phyloP scores from a whole-genome alignment of 805 yeast genomes.

The Saturnispora sanitii region DNA sequence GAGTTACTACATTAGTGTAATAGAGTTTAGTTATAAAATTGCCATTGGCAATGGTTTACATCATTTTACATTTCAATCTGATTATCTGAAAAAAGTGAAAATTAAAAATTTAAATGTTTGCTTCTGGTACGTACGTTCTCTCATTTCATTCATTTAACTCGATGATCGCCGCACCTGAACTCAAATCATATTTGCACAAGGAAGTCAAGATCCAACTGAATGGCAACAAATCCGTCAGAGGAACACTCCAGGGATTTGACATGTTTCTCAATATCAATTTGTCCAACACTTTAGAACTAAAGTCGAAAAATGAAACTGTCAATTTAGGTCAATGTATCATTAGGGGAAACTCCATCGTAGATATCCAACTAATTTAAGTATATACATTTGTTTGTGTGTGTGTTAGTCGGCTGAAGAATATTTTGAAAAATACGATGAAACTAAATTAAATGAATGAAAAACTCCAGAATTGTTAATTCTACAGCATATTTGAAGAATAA shows the following conservation, averaged over 20 bases:
- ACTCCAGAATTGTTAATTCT: too few species aligned
- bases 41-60: too few species aligned
- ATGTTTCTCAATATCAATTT: slow-evolving; percentile 6
- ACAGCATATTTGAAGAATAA: too few species aligned
- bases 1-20: too few species aligned
- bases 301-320: slow-evolving; percentile 1
- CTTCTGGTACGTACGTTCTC: background rate
- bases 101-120: background rate
- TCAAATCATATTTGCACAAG: slow-evolving; percentile 7
- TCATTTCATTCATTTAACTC: background rate
- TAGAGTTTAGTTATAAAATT: too few species aligned
- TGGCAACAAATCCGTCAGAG: slow-evolving; percentile 3
- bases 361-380: slow-evolving; percentile 2
- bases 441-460: too few species aligned
- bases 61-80: too few species aligned
- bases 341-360: slow-evolving; percentile 5
- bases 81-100: too few species aligned
- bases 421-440: too few species aligned
- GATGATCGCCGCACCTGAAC: slow-evolving; percentile 9
- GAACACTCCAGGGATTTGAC: slow-evolving; percentile 8
- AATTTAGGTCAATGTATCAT: slow-evolving; percentile 9
- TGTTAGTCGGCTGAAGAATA: background rate
- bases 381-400: background rate
- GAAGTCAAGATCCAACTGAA: slow-evolving; percentile 4
- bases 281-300: slow-evolving; percentile 1